phyloP scores from a whole-genome alignment of 164 flowering plant species.

The Protea cynaroides region DNA sequence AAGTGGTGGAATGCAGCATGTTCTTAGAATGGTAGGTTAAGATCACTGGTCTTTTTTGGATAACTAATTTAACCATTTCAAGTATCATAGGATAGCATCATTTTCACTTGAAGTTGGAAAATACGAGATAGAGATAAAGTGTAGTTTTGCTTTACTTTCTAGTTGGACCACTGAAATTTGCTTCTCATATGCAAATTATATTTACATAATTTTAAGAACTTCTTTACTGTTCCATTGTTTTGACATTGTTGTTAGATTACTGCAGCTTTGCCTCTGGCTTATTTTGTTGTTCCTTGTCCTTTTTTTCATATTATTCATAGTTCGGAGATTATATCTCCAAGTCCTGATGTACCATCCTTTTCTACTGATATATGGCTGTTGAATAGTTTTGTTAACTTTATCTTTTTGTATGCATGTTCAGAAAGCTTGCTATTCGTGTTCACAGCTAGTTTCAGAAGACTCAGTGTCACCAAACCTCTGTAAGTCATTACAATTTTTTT shows the following conservation, averaged over 20 bases:
- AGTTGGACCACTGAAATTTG: too few species aligned
- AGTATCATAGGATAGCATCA: neutral
- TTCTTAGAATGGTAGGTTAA: conserved; percentile 50
- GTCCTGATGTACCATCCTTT: neutral
- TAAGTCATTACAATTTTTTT: conserved; percentile 14
- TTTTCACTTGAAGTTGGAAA: neutral
- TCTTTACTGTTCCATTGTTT: too few species aligned
- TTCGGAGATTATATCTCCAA: too few species aligned
- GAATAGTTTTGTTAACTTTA: neutral
- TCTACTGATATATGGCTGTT: neutral
- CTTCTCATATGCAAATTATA: too few species aligned
- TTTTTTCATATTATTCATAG: too few species aligned
- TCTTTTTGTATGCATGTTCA: conserved; percentile 15
- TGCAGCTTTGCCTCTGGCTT: too few species aligned
- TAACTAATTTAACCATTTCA: neutral
- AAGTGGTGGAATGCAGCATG: conserved; percentile 69
- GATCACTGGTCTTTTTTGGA: neutral
- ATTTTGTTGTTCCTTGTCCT: too few species aligned
- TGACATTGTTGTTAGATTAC: too few species aligned
- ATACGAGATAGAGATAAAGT: too few species aligned
- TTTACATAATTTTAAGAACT: too few species aligned
- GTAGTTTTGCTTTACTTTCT: too few species aligned
- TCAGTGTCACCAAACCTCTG: conserved; percentile 70
- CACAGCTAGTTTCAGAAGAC: conserved; percentile 60
- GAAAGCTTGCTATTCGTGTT: conserved; percentile 69